These are phyloP conservation scores for Fusarium sambucinum DNA, from an alignment of 2,329 filamentous ascomycete genomes.

Conservation along the genomic window DNA sequence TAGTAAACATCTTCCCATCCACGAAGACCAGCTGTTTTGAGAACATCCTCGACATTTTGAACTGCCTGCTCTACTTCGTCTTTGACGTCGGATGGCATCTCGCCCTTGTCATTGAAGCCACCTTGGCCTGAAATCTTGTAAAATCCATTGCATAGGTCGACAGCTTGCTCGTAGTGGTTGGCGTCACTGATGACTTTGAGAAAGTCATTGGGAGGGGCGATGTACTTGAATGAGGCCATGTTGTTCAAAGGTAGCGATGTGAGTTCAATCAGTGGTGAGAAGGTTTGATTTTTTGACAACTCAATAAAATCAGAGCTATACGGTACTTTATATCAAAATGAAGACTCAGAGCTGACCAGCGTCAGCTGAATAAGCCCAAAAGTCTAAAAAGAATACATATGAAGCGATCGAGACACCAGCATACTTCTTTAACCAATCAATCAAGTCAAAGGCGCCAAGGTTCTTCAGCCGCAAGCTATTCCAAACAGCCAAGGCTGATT, in stretches of 20 bases:
- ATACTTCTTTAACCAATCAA: neutral
- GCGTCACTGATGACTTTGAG: conserved; percentile 9
- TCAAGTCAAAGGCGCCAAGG: neutral
- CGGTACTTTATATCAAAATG: neutral
- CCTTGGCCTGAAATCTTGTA: conserved; percentile 46
- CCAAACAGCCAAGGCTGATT: neutral
- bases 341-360: neutral
- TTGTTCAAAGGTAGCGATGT: no score
- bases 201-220: conserved; percentile 12
- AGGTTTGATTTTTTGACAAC: neutral
- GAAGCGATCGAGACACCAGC: neutral
- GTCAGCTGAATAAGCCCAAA: conserved; percentile 1
- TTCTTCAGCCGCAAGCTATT: neutral
- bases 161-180: conserved; percentile 45
- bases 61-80: conserved; percentile 37
- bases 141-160: conserved; percentile 41
- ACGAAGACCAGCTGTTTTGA: conserved; percentile 40
- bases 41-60: conserved; percentile 44
- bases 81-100: conserved; percentile 27
- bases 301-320: neutral
- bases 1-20: conserved; percentile 49
- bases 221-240: conserved; percentile 23
- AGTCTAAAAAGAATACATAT: neutral
- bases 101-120: conserved; percentile 36
- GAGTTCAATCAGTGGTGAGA: neutral